Base-by-base conservation (phyloP, 2,329 filamentous ascomycete genomes). In the Exophiala dermatitidis region DNA sequence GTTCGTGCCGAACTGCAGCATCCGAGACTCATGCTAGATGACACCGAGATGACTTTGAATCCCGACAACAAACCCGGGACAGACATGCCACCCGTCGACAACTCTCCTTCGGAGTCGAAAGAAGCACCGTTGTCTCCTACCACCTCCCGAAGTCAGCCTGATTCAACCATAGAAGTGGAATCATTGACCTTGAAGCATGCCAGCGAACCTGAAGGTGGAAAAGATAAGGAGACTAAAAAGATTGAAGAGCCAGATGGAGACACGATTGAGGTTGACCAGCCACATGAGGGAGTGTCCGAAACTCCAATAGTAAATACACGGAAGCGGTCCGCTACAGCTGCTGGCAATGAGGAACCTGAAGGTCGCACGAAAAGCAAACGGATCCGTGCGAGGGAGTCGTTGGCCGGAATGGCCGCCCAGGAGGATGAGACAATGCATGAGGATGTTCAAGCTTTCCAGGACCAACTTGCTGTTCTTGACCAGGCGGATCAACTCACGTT, bases 271-370 rank as follows among this genome's bases (percentile, higher is more conserved):
- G 42, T 45, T 10, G 3, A 41, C 5, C 38, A 28, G 2, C 38
- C 38, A 41, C 12, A 28, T 6, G 5, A 4, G 12, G 4, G 3
- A 3, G 28, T 4, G 10, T 3, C 38, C 12, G 67, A 69, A 48
- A 59, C 59, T 45, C 26, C 19, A n/a, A 5, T 8, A 29, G 12
- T 38, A 26, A 38, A 48, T n/a, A 45, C 54, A 29, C 74, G 81
- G 19, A 85, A 85, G 65, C 72, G 82, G 52, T 83, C 81, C 2
- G 79, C 78, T 9, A 78, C 82, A 48, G 79, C 77, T 19, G 77
- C 80, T 46, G 79, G 77, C 6, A 71, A 82, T 30, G 74, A 80
- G 1, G 82, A 84, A 48, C 73, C 72, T 8, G 77, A 77, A 46
- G 74, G 76, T 19, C 74, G 81, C 45, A 69, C 72, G 8, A 80